Conservation (phyloP, 371 early-diverging fungal species). For the Catenaria anguillulae region DNA sequence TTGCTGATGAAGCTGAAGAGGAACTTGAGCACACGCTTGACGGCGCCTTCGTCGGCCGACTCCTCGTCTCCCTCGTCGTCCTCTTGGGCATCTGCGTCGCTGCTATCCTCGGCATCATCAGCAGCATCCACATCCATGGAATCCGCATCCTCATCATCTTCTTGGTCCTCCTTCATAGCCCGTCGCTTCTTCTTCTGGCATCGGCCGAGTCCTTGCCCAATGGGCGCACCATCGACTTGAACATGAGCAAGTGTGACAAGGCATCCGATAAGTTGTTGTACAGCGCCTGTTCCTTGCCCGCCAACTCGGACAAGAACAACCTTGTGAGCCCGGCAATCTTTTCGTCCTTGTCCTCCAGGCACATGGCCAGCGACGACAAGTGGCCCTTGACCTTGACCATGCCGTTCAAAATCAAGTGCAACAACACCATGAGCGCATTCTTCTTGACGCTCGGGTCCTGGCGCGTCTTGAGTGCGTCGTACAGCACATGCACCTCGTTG, state of each 20-base stretch:
- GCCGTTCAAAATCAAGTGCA: conserved; percentile 90
- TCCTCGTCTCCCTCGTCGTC: background rate
- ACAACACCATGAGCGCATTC: conserved; percentile 92
- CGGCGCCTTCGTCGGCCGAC: conserved; percentile 50
- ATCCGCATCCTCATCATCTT: too few relatives aligned
- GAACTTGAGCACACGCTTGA: conserved; percentile 79
- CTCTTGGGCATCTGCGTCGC: too few relatives aligned
- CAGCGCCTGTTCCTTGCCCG: conserved; percentile 90
- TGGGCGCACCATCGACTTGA: too few relatives aligned
- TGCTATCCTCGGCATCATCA: background rate
- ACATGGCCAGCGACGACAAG: conserved; percentile 90
- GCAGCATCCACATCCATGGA: background rate
- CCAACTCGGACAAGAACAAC: conserved; percentile 87
- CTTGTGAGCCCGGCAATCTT: conserved; percentile 80
- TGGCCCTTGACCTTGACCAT: conserved; percentile 98
- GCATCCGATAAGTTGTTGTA: conserved; percentile 97
- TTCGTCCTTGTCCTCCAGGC: conserved; percentile 70
- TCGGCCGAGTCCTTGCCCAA: too few relatives aligned
- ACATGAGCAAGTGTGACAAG: conserved; percentile 34
- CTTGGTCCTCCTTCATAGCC: too few relatives aligned
- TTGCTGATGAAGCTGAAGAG: conserved; percentile 40
- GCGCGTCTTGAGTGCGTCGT: conserved; percentile 61
- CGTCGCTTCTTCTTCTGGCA: too few relatives aligned
- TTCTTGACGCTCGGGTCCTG: conserved; percentile 50
- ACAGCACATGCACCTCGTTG: conserved; percentile 79